phyloP scores from a whole-genome alignment of 2,329 filamentous ascomycete species.

The Penicillium sp. region DNA sequence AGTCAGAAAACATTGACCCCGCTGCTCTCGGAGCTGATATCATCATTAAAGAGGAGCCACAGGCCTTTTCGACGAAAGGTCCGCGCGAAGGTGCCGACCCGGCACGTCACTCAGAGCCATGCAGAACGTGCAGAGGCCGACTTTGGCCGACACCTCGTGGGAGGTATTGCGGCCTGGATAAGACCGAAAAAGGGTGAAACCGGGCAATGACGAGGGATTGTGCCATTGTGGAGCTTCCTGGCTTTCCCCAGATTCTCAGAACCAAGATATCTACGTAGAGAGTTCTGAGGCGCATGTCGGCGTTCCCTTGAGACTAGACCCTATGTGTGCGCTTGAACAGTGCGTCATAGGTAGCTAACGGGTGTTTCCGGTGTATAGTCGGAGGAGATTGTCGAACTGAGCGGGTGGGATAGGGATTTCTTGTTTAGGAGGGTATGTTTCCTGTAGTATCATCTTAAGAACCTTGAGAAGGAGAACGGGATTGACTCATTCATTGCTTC shows the following conservation, averaged over 20 bases:
- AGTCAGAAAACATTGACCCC: background rate
- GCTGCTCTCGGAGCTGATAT: background rate
- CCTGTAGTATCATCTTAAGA: background rate
- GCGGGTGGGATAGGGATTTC: background rate
- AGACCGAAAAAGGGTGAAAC: background rate
- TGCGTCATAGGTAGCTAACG: slow-evolving; percentile 2
- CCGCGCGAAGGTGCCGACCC: background rate
- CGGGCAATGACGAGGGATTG: background rate
- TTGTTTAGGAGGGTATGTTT: background rate
- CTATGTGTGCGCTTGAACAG: too few relatives aligned
- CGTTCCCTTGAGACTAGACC: background rate
- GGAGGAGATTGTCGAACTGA: background rate
- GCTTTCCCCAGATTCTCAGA: slow-evolving; percentile 7
- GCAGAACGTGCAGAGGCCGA: background rate
- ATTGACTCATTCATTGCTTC: background rate
- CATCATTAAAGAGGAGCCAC: background rate
- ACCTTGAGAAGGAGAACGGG: too few relatives aligned
- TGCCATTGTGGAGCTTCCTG: background rate
- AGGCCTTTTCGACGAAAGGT: background rate
- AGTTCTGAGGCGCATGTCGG: background rate
- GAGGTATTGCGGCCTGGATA: background rate
- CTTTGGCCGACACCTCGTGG: slow-evolving; percentile 1
- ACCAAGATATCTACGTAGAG: background rate
- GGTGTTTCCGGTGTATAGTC: slow-evolving; percentile 2
- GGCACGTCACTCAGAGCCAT: background rate